Evolutionary conservation across 768 basidiomycete species (phyloP), one percentile per base, ranked within the genome.

Genomic region (Neoboletus magnificus): DNA sequence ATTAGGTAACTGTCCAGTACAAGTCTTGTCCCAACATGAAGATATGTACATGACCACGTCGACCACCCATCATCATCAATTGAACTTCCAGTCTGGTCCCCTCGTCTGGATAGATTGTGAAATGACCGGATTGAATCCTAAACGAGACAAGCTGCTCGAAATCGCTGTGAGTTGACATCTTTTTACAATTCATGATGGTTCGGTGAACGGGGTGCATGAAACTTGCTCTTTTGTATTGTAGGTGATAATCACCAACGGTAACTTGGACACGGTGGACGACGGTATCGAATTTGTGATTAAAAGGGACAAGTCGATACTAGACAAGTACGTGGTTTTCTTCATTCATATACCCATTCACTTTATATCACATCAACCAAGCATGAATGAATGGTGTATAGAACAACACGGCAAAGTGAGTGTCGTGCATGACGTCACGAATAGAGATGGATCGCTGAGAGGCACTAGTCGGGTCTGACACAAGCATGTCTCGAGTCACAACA

Each of bases 191-290:
- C 12, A 6, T 20, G 6, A 27, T 20, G 3, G 27, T 23, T 4
- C 6, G 1, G 15, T 27, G 16, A 35, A 48, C 5, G 10, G 5
- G 1, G 27, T 1, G 20, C 4, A 22, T 27, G 29, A 35, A 27
- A 18, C 12, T 1, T n/a, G 12, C n/a, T 5, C 7, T 33, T 16
- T 9, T 20, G 4, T 10, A 15, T 45, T 32, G 18, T 66, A 93
- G 78, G 91, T 96, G 37, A 73, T 97, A 33, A 90, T 98, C 55
- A 96, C 94, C 2, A 79, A 96, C 62, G 93, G 93, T 5, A 80
- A 92, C 60, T 74, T 98, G 39, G 79, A 91, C 25, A 66, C 82
- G 12, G 87, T 97, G 5, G 92, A 97, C 66, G 79, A 86, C 13
- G 93, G 94, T 12, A 73, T 96, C 20, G 75, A 86, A 61, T 93